These are phyloP conservation scores for Phytophthora parvispora DNA, from an alignment of 352 stramenopile species.

Conservation along the genomic window DNA sequence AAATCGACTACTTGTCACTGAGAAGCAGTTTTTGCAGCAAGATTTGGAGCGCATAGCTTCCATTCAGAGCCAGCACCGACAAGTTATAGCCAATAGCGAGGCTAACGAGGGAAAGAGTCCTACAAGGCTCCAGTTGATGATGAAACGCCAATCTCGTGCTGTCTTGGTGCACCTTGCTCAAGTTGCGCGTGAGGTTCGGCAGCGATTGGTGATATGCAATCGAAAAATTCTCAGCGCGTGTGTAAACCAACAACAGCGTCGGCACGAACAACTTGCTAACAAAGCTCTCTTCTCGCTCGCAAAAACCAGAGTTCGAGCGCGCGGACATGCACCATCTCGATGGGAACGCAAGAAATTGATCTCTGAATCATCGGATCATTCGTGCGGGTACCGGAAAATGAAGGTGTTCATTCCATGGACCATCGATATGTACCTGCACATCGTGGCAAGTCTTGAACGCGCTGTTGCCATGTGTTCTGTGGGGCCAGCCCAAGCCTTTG, in stretches of 20 bases:
- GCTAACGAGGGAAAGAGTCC: background rate
- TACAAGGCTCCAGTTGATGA: slow-evolving; percentile 7
- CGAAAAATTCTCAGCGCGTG: slow-evolving; percentile 66
- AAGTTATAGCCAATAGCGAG: slow-evolving; percentile 16
- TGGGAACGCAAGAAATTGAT: slow-evolving; percentile 41
- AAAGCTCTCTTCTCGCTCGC: slow-evolving; percentile 43
- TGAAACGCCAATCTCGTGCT: slow-evolving; percentile 33
- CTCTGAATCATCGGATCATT: background rate
- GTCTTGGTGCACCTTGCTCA: slow-evolving; percentile 64
- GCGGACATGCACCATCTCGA: slow-evolving; percentile 53
- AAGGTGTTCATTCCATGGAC: slow-evolving; percentile 78
- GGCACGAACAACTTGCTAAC: slow-evolving; percentile 11
- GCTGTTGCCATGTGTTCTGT: slow-evolving; percentile 46
- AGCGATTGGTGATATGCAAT: slow-evolving; percentile 71
- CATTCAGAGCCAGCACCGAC: slow-evolving; percentile 33
- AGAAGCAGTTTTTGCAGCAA: slow-evolving; percentile 70
- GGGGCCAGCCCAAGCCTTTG: slow-evolving; percentile 45
- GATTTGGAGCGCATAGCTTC: slow-evolving; percentile 54
- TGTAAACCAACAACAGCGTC: slow-evolving; percentile 54
- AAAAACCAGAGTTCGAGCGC: slow-evolving; percentile 42
- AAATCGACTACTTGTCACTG: slow-evolving; percentile 59
- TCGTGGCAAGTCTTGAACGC: slow-evolving; percentile 50
- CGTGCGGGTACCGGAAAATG: slow-evolving; percentile 54
- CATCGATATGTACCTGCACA: slow-evolving; percentile 83
- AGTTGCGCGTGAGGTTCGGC: slow-evolving; percentile 50